Conservation (phyloP, 2,329 filamentous ascomycete genomes). For the Aspergillus alliaceus region DNA sequence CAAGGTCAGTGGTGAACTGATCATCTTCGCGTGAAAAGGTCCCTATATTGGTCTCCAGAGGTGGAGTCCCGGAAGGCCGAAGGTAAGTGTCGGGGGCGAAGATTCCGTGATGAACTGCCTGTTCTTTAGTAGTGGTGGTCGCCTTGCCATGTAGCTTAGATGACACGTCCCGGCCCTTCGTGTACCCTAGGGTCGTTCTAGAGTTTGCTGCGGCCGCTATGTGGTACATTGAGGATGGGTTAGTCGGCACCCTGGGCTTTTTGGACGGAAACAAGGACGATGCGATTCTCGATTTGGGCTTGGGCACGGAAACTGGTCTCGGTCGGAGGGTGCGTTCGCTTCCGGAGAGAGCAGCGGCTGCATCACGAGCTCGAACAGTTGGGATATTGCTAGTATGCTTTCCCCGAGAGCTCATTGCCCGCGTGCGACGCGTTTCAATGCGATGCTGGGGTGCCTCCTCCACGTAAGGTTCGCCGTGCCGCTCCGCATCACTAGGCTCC, state of each 20-base stretch:
- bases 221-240: slow-evolving; percentile 57
- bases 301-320: slow-evolving; percentile 28
- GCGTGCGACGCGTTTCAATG: slow-evolving; percentile 26
- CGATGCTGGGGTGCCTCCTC: slow-evolving; percentile 35
- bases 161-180: slow-evolving; percentile 62
- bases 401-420: slow-evolving; percentile 24
- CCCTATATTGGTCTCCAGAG: slow-evolving; percentile 47
- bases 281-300: slow-evolving; percentile 39
- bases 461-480: slow-evolving; percentile 29
- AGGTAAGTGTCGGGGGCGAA: slow-evolving; percentile 45
- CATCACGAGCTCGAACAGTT: slow-evolving; percentile 42
- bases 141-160: slow-evolving; percentile 29
- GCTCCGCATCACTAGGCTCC: slow-evolving; percentile 55
- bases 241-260: slow-evolving; percentile 49
- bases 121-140: slow-evolving; percentile 21
- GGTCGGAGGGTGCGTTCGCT: slow-evolving; percentile 34
- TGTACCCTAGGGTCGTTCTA: slow-evolving; percentile 81
- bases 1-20: slow-evolving; percentile 22
- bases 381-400: slow-evolving; percentile 32
- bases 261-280: slow-evolving; percentile 34
- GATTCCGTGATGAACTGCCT: slow-evolving; percentile 24
- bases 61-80: slow-evolving; percentile 42
- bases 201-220: slow-evolving; percentile 67
- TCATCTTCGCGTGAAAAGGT: slow-evolving; percentile 34
- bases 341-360: slow-evolving; percentile 39